Percentiles rank a stretch among this genome's conserved stretches.
phyloP scores from a whole-genome alignment of 2,329 filamentous ascomycete species.

The Cryphonectria japonica region DNA sequence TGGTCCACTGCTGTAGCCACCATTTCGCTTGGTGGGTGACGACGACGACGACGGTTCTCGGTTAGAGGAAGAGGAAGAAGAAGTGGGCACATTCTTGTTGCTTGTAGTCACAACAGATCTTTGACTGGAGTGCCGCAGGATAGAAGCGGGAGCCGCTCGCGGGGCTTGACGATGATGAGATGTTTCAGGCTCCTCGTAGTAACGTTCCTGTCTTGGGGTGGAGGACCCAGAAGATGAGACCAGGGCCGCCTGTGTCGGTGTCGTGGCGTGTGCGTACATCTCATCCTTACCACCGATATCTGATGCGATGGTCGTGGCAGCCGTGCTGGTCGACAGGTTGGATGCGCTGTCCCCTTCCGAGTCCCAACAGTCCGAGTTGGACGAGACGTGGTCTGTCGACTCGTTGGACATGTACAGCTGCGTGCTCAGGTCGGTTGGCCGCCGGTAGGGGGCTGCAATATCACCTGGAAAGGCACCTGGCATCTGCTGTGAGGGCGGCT shows the following conservation, averaged over 20 bases:
- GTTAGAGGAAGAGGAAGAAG: slow-evolving; percentile 7
- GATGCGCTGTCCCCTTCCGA: slow-evolving; percentile 29
- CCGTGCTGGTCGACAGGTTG: slow-evolving; percentile 28
- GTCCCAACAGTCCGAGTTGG: slow-evolving; percentile 25
- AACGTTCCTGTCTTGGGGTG: slow-evolving; percentile 13
- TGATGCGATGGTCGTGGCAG: slow-evolving; percentile 30
- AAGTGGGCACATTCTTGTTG: slow-evolving; percentile 10
- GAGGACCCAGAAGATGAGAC: slow-evolving; percentile 12
- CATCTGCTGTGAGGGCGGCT: slow-evolving; percentile 15
- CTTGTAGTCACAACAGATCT: slow-evolving; percentile 21
- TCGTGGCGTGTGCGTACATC: slow-evolving; percentile 4
- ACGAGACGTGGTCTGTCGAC: slow-evolving; percentile 23
- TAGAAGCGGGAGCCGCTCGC: slow-evolving; percentile 7
- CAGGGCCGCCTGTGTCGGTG: not conserved
- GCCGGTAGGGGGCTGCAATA: slow-evolving; percentile 23
- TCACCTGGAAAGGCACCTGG: slow-evolving; percentile 27
- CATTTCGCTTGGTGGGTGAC: slow-evolving; percentile 8
- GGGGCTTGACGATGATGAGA: not conserved
- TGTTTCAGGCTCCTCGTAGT: slow-evolving; percentile 8
- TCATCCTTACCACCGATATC: slow-evolving; percentile 30
- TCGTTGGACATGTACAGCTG: slow-evolving; percentile 24
- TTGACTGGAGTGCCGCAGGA: slow-evolving; percentile 20
- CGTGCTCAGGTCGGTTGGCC: slow-evolving; percentile 25
- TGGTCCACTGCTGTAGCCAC: slow-evolving; percentile 11
- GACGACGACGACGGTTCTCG: slow-evolving; percentile 11